Conservation (phyloP, 2,329 filamentous ascomycete species). For the Alternaria panax region DNA sequence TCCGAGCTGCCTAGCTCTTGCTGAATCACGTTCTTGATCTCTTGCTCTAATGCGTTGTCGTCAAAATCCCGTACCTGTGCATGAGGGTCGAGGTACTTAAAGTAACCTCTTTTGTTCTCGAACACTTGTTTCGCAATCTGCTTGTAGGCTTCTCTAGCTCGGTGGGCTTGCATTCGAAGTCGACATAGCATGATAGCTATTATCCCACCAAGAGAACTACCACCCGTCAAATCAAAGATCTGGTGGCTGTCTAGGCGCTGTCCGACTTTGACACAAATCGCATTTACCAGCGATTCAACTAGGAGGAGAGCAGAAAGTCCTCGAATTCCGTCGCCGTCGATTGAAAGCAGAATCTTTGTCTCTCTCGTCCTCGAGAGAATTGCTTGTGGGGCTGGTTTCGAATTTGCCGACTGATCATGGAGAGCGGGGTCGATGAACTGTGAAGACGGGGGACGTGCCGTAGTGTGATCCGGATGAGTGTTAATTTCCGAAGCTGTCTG, state of each 20-base stretch:
- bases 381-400: conserved; percentile 7
- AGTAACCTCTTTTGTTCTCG: conserved; percentile 38
- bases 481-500: background rate
- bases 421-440: conserved; percentile 6
- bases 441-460: conserved; percentile 6
- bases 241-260: conserved; percentile 36
- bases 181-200: conserved; percentile 42
- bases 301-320: conserved; percentile 40
- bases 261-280: conserved; percentile 38
- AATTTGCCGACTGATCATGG: conserved; percentile 6
- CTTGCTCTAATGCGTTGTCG: conserved; percentile 27
- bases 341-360: conserved; percentile 42
- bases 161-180: conserved; percentile 39
- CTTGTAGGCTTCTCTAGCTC: conserved; percentile 41
- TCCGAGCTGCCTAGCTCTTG: conserved; percentile 27
- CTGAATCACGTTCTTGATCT: conserved; percentile 30
- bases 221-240: conserved; percentile 44
- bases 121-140: conserved; percentile 35
- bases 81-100: conserved; percentile 33
- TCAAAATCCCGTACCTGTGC: conserved; percentile 13
- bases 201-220: conserved; percentile 38
- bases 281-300: conserved; percentile 43
- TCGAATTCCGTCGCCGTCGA: conserved; percentile 44
- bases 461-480: background rate
- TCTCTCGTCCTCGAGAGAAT: conserved; percentile 31